phyloP scores from a whole-genome alignment of 768 basidiomycete species.

The Mycena albidolilacea region DNA sequence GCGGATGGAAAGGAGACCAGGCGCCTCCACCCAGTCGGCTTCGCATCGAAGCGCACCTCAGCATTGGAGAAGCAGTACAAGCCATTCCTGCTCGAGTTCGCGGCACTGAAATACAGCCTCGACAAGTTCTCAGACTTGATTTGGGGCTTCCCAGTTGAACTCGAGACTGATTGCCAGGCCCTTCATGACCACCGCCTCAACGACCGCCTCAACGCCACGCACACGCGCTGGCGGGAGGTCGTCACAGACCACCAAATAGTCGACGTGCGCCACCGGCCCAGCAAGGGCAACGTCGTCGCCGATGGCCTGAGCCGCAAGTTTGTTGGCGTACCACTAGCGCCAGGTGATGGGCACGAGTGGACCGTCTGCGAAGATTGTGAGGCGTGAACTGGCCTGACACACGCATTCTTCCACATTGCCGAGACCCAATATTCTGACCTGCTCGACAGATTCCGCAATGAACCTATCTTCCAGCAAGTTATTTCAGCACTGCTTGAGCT shows the following conservation, averaged over 20 bases:
- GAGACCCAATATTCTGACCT: too few relatives aligned
- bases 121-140: too few relatives aligned
- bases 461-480: neutral
- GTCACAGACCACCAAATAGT: conserved; percentile 37
- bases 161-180: too few relatives aligned
- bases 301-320: neutral
- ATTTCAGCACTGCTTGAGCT: neutral
- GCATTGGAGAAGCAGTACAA: too few relatives aligned
- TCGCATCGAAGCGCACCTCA: conserved; percentile 4
- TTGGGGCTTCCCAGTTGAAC: too few relatives aligned
- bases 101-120: too few relatives aligned
- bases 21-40: conserved; percentile 43
- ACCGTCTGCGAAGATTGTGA: neutral
- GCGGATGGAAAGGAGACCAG: conserved; percentile 36
- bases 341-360: neutral
- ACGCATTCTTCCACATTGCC: too few relatives aligned
- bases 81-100: too few relatives aligned
- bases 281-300: neutral
- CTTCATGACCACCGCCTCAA: too few relatives aligned
- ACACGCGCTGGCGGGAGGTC: neutral
- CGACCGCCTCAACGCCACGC: too few relatives aligned
- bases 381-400: too few relatives aligned
- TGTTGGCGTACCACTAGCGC: neutral
- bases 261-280: neutral
- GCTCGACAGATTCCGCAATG: too few relatives aligned